Percentiles rank a stretch among this genome's conserved stretches.
Conservation (phyloP, 2,329 filamentous ascomycete genomes). For the Aspergillus pseudoterreus region DNA sequence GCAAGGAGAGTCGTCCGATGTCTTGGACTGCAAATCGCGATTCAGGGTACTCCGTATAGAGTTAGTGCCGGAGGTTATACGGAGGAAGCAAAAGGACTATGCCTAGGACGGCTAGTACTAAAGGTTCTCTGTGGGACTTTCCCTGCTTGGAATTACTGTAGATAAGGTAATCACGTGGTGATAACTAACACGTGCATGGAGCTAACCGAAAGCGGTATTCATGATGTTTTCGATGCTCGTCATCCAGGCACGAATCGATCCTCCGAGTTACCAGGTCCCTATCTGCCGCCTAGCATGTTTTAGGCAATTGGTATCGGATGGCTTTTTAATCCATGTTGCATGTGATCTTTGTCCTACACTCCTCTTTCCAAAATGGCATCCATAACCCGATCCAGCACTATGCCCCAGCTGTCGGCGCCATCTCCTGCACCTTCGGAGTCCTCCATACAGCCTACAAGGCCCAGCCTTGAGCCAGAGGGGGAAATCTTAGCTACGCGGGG, state of each 20-base stretch:
- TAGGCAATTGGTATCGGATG: neutral
- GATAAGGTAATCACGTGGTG: neutral
- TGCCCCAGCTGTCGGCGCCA: constrained; percentile 7
- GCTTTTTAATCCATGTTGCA: neutral
- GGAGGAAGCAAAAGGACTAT: neutral
- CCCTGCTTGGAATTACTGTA: neutral
- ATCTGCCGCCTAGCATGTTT: neutral
- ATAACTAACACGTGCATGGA: neutral
- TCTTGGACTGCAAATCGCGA: neutral
- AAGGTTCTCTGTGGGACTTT: neutral
- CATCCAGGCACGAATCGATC: neutral
- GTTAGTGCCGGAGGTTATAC: neutral
- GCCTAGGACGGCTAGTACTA: neutral
- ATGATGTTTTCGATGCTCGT: neutral
- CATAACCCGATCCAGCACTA: constrained; percentile 4
- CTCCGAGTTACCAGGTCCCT: neutral
- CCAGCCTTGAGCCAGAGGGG: constrained; percentile 32
- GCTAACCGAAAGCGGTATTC: neutral
- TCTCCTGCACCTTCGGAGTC: constrained; percentile 10
- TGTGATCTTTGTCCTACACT: neutral
- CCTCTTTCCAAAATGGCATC: constrained; percentile 6
- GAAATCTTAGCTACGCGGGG: constrained; percentile 37
- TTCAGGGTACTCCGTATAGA: no score
- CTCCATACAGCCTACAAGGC: constrained; percentile 20
- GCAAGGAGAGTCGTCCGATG: neutral